These are phyloP conservation scores for Blumeria hordei DNA, from an alignment of 2,329 filamentous ascomycete species.

Conservation along the genomic window DNA sequence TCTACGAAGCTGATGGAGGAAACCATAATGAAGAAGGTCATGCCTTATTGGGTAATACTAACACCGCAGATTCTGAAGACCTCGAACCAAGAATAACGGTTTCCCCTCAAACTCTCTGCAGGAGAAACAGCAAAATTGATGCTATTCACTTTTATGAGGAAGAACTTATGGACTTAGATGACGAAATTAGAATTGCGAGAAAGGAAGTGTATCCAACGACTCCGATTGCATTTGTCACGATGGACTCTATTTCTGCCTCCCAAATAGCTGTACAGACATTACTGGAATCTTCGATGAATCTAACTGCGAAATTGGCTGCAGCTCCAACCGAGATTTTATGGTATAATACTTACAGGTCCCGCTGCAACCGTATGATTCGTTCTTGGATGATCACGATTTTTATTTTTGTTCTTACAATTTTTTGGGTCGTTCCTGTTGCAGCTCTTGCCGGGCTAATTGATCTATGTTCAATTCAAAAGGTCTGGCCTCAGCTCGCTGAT, in stretches of 20 bases:
- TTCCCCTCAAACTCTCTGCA: slow-evolving; percentile 52
- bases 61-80: slow-evolving; percentile 19
- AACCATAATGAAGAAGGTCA: slow-evolving; percentile 29
- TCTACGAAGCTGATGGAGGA: slow-evolving; percentile 16
- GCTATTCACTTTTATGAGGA: slow-evolving; percentile 91
- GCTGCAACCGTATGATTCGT: slow-evolving; percentile 46
- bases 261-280: slow-evolving; percentile 95
- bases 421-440: slow-evolving; percentile 70
- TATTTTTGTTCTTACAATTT: slow-evolving; percentile 59
- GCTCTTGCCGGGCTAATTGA: slow-evolving; percentile 59
- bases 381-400: slow-evolving; percentile 67
- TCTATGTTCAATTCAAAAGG: slow-evolving; percentile 51
- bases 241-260: slow-evolving; percentile 78
- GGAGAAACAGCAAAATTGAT: slow-evolving; percentile 53
- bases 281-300: slow-evolving; percentile 63
- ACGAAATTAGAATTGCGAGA: slow-evolving; percentile 44
- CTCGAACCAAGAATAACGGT: slow-evolving; percentile 45
- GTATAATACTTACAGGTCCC: slow-evolving; percentile 71
- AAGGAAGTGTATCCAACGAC: slow-evolving; percentile 54
- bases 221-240: slow-evolving; percentile 81
- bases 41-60: slow-evolving; percentile 25
- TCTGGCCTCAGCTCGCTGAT: slow-evolving; percentile 45
- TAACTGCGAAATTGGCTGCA: slow-evolving; percentile 68
- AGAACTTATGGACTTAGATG: slow-evolving; percentile 54
- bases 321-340: slow-evolving; percentile 85